These are phyloP conservation scores for Sodiomyces alkalinus DNA, from an alignment of 2,329 filamentous ascomycete genomes.

Conservation along the genomic window DNA sequence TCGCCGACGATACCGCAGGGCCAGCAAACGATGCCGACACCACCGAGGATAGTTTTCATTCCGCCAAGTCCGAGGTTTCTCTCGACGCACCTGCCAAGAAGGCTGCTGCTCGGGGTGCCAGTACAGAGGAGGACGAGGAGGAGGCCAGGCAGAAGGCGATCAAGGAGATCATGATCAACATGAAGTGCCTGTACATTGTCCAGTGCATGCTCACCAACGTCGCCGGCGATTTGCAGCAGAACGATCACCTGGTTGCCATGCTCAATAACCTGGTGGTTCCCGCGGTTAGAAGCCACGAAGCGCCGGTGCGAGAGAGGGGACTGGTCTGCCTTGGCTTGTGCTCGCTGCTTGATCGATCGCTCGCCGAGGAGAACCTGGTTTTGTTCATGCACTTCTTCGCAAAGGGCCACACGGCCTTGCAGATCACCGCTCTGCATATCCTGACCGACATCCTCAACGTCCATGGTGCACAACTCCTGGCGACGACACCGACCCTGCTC, in stretches of 20 bases:
- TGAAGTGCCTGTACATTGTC: slow-evolving; percentile 95
- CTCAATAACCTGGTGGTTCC: slow-evolving; percentile 94
- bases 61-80: slow-evolving; percentile 73
- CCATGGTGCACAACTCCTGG: slow-evolving; percentile 65
- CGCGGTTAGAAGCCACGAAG: slow-evolving; percentile 84
- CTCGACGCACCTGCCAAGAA: slow-evolving; percentile 40
- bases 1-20: slow-evolving; percentile 47
- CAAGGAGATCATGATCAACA: slow-evolving; percentile 87
- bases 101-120: slow-evolving; percentile 24
- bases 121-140: slow-evolving; percentile 40
- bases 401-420: slow-evolving; percentile 79
- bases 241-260: slow-evolving; percentile 89
- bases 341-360: slow-evolving; percentile 76
- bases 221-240: slow-evolving; percentile 71
- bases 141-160: slow-evolving; percentile 62
- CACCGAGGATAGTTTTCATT: slow-evolving; percentile 70
- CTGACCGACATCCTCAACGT: slow-evolving; percentile 86
- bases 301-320: slow-evolving; percentile 80
- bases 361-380: slow-evolving; percentile 81
- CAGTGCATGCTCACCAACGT: slow-evolving; percentile 97
- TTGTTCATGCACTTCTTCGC: slow-evolving; percentile 93
- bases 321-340: slow-evolving; percentile 82
- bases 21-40: slow-evolving; percentile 31
- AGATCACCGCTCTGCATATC: slow-evolving; percentile 82
- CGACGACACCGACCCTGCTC: slow-evolving; percentile 51